Evolutionary conservation across 2,329 filamentous ascomycete genomes (phyloP), one percentile per base, ranked within the genome.

Genomic region (Cyclaneusma minus): DNA sequence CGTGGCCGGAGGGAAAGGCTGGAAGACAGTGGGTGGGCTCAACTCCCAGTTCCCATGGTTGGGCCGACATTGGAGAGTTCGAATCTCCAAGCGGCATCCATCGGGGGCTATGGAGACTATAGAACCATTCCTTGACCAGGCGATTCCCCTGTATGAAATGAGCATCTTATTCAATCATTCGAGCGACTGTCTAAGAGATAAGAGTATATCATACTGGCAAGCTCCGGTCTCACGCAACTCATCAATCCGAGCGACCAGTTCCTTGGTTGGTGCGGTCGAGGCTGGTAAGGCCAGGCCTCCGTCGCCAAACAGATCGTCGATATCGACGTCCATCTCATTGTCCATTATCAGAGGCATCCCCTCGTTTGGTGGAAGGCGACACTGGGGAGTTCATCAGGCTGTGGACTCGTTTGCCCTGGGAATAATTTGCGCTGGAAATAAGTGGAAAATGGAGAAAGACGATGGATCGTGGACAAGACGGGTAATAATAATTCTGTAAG

Each of bases 71-170:
- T 69, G 64, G 26, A 93, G 60, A 44, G 81, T 75, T 32, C 75
- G 71, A 23, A 92, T 60, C 43, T 79, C 71, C 27, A 94, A 56
- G 9, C 61, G 63, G 24, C 64, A 64, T 15, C 80, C 78, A 50
- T 85, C 77, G 10, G 68, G 55, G 12, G 74, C 68, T 37, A 95
- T 77, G 28, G 75, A 77, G 15, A 85, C 85, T 38, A 95, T 81
- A 32, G 76, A 83, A 22, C 87, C 87, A 33, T 72, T 68, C 41
- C 75, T 84, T 7, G 87, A 93, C 85, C 87, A 95, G 16, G 79
- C 73, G 28, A 94, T 66, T 36, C 70, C 71, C 47, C 84, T 91
- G 39, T 22, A 24, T 7, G 16, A 20, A 13, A 29, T 39, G 33
- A 46, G 36, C 29, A 50, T 26, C n/a, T n/a, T n/a, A 48, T 36